These are phyloP conservation scores for Tagetes erecta DNA, from an alignment of 129 eudicot genomes.

Conservation along the genomic window DNA sequence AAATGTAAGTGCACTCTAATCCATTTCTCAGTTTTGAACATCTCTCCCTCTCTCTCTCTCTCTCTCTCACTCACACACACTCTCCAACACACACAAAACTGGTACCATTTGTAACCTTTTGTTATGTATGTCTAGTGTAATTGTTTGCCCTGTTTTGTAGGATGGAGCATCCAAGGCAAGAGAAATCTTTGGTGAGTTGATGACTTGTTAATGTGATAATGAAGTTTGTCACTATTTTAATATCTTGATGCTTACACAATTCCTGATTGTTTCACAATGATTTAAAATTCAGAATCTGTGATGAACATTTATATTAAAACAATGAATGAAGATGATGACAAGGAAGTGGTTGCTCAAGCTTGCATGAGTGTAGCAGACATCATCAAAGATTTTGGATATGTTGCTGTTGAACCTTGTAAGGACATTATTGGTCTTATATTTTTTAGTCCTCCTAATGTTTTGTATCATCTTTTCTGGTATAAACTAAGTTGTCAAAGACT, in stretches of 20 bases:
- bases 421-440: not conserved
- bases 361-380: constrained; percentile 88
- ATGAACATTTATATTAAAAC: constrained; percentile 88
- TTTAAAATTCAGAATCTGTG: constrained; percentile 55
- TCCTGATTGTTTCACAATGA: constrained; percentile 14
- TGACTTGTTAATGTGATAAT: constrained; percentile 17
- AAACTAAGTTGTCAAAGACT: constrained; percentile 15
- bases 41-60: not conserved
- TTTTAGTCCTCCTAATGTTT: not conserved
- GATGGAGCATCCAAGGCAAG: constrained; percentile 76
- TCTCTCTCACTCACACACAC: not conserved
- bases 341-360: constrained; percentile 99
- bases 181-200: constrained; percentile 68
- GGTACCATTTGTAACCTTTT: constrained; percentile 1
- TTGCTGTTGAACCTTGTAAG: constrained; percentile 80
- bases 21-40: not conserved
- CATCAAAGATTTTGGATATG: constrained; percentile 73
- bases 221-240: constrained; percentile 6
- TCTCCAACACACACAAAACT: not conserved
- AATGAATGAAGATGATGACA: constrained; percentile 94
- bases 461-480: not conserved
- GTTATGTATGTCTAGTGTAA: constrained; percentile 6
- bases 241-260: constrained; percentile 1
- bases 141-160: constrained; percentile 41
- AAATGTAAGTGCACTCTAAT: constrained; percentile 53